Evolutionary conservation across 83 land plant genomes (phyloP), one percentile per base, ranked within the genome.

Genomic region (Picea abies): DNA sequence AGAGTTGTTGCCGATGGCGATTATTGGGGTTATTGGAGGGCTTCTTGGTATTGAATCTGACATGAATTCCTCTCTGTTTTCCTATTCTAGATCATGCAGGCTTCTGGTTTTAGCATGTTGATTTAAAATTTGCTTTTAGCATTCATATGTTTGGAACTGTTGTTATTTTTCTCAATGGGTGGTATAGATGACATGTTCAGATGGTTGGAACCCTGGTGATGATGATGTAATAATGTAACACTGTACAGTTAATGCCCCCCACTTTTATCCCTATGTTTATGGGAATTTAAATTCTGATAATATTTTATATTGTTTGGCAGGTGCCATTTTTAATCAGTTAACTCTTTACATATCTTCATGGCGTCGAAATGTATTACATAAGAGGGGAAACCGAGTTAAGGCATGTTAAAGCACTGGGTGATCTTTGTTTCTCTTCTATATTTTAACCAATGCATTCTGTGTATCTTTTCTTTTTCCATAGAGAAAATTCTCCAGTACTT

Each of bases 1-100:
- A 80, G 99, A 98, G 82, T 88, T 98, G 58, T 84, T 97, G 72
- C 99, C 99, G 0, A 98, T 98, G 99, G 98, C 99, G 25, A 84
- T 98, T 87, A 96, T 98, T 88, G 99, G 99, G 70, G 90, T 96
- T 44, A 94, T 96, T 89, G 99, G 99, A 78, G 99, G 99, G 61
- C 91, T 98, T 67, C 88, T 98, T 41, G 99, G 99, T 98, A 86
- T 9, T 79, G 32, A 41, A 73, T 70, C 56, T n/a, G 47, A 22
- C 58, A 11, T 56, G 60, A 56, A 56, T 56, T 23, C 20, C 10
- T 65, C 29, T 84, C 25, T 65, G 22, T 79, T 52, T 37, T 70
- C n/a, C 41, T 70, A 9, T 70, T 20, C 20, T 37, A 41, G 17
- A 70, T 6, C 37, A 37, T 70, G 10, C 22, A 44, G 58, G 77